Conservation (phyloP, 108 stramenopile genomes). For the Cyclotella kingstonii region DNA sequence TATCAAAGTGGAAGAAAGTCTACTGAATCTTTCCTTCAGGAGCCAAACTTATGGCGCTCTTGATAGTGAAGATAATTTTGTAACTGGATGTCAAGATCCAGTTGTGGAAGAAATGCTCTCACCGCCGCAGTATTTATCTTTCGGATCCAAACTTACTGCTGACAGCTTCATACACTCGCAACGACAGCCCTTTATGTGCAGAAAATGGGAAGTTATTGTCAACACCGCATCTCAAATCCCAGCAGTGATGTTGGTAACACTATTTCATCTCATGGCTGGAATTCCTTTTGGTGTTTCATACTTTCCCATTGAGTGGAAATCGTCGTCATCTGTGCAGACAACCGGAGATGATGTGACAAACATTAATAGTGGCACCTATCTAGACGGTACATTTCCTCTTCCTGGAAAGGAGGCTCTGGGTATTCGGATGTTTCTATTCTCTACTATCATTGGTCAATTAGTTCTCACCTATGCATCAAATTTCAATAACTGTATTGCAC, state of each 20-base stretch:
- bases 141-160: too few relatives aligned
- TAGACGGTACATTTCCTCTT: constrained; percentile 40
- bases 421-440: constrained; percentile 77
- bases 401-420: constrained; percentile 75
- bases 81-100: too few relatives aligned
- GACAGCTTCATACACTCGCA: too few relatives aligned
- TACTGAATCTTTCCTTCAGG: too few relatives aligned
- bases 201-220: constrained; percentile 4
- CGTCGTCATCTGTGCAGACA: constrained; percentile 2
- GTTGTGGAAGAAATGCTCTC: too few relatives aligned
- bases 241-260: constrained; percentile 45
- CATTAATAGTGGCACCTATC: constrained; percentile 4
- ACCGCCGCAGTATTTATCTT: too few relatives aligned
- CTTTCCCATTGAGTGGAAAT: constrained; percentile 69
- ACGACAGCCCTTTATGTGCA: constrained; percentile 7
- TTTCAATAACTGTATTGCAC: constrained; percentile 64
- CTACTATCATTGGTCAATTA: constrained; percentile 68
- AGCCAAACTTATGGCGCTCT: too few relatives aligned
- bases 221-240: constrained; percentile 44
- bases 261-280: constrained; percentile 70
- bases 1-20: too few relatives aligned
- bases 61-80: too few relatives aligned
- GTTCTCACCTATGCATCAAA: constrained; percentile 56
- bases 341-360: constrained; percentile 1
- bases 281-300: constrained; percentile 78